phyloP scores from a whole-genome alignment of 1,139 yeast species.

The Martiniozyma asiatica region DNA sequence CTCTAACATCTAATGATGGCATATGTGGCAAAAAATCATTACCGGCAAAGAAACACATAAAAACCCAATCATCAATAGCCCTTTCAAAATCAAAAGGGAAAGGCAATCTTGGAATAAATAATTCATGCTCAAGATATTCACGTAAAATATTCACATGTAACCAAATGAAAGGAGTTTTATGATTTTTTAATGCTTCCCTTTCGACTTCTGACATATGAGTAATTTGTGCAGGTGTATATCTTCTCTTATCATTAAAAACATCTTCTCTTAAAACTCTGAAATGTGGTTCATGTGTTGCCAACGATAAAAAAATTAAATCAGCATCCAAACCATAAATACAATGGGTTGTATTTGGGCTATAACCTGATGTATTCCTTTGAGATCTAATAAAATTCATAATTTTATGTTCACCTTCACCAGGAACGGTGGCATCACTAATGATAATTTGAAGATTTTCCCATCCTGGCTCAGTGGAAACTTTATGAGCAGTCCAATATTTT shows the following conservation, averaged over 20 bases:
- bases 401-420: conserved; percentile 99
- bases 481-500: conserved; percentile 83
- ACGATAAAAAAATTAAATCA: conserved; percentile 89
- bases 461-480: conserved; percentile 74
- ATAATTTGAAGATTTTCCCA: conserved; percentile 82
- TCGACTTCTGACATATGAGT: conserved; percentile 48
- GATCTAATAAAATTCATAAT: conserved; percentile 88
- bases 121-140: conserved; percentile 79
- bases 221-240: conserved; percentile 4
- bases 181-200: conserved; percentile 41
- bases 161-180: conserved; percentile 87
- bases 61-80: conserved; percentile 98
- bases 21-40: conserved; percentile 96
- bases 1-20: conserved; percentile 90
- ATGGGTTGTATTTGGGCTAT: conserved; percentile 82
- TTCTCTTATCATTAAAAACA: conserved; percentile 55
- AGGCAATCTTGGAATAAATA: conserved; percentile 55
- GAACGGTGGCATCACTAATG: conserved; percentile 91
- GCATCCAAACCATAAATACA: conserved; percentile 97
- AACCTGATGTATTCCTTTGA: conserved; percentile 74
- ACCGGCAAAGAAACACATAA: conserved; percentile 97
- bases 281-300: conserved; percentile 96
- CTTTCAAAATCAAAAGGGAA: conserved; percentile 82
- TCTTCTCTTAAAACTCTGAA: conserved; percentile 91
- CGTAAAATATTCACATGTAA: conserved; percentile 77